These are phyloP conservation scores for Powellomyces hirtus DNA, from an alignment of 192 early-diverging fungal species.

Conservation along the genomic window DNA sequence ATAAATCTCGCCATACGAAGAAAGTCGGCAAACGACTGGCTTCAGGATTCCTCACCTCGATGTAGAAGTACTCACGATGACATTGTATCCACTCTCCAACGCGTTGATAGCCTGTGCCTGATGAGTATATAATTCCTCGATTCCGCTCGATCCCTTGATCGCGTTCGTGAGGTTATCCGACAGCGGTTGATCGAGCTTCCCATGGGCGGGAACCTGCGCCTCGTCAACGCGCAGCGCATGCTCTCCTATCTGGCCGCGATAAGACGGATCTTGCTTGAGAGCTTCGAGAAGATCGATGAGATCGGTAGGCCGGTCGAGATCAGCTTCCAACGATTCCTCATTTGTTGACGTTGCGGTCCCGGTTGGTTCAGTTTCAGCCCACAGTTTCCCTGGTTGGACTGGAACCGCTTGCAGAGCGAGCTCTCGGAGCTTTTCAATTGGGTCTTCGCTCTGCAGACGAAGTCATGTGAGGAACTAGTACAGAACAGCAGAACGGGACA, in stretches of 20 bases:
- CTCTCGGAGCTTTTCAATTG: neutral
- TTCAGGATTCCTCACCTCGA: too few species aligned
- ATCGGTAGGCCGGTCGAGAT: neutral
- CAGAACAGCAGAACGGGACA: neutral
- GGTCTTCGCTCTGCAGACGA: conserved; percentile 3
- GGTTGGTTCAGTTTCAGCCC: neutral
- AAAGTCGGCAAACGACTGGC: neutral
- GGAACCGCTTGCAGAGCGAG: conserved; percentile 14
- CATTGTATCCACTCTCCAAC: conserved; percentile 44
- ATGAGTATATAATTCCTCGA: conserved; percentile 64
- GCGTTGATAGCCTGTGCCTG: conserved; percentile 65
- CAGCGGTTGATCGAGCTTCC: conserved; percentile 16
- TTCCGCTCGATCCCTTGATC: conserved; percentile 21
- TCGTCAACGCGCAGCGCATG: conserved; percentile 8
- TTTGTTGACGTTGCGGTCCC: neutral
- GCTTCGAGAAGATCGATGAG: conserved; percentile 23
- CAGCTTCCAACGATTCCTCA: neutral
- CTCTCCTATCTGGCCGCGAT: conserved; percentile 39
- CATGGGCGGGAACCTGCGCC: neutral
- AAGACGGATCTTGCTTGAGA: conserved; percentile 36
- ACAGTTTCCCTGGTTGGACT: neutral
- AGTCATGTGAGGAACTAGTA: too few species aligned
- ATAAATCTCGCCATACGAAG: neutral
- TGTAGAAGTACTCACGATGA: conserved; percentile 71
- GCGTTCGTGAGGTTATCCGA: conserved; percentile 21